Evolutionary conservation across 2,329 filamentous ascomycete genomes (phyloP).

Genomic region (Penicillium hesseltinei): DNA sequence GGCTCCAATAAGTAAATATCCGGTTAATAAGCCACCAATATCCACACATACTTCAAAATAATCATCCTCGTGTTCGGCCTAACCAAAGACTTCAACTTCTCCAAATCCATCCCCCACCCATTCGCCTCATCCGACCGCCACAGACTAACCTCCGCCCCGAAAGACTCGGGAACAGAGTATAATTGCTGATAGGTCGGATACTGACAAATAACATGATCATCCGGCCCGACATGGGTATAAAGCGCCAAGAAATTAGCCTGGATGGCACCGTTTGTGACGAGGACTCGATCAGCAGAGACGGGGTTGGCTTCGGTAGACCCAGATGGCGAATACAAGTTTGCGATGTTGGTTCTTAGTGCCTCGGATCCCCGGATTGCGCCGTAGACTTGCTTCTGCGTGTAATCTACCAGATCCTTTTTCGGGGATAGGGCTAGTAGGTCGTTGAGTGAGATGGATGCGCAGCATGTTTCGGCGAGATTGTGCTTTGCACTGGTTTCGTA

Average conservation of each 20-base stretch:
- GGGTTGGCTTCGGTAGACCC: slow-evolving; percentile 29
- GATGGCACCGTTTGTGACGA: slow-evolving; percentile 79
- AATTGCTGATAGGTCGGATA: slow-evolving; percentile 86
- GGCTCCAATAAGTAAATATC: neutral
- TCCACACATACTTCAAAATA: slow-evolving; percentile 53
- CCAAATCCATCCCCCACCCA: slow-evolving; percentile 65
- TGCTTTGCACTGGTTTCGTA: slow-evolving; percentile 53
- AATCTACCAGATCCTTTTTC: slow-evolving; percentile 28
- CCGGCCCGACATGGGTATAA: slow-evolving; percentile 68
- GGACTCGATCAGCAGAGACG: slow-evolving; percentile 59
- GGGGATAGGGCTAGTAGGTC: slow-evolving; percentile 59
- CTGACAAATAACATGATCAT: slow-evolving; percentile 82
- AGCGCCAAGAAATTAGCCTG: slow-evolving; percentile 79
- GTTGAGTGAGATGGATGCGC: slow-evolving; percentile 69
- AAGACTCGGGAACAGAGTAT: slow-evolving; percentile 68
- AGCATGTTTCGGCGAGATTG: slow-evolving; percentile 80
- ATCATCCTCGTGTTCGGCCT: slow-evolving; percentile 53
- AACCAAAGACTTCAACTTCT: slow-evolving; percentile 63
- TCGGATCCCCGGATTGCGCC: slow-evolving; percentile 27
- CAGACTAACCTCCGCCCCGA: slow-evolving; percentile 73
- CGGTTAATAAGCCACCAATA: neutral
- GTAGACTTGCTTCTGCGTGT: slow-evolving; percentile 29
- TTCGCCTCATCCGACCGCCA: slow-evolving; percentile 68
- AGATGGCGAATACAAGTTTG: slow-evolving; percentile 44
- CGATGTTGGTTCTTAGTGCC: slow-evolving; percentile 30